A percentile compares a stretch with the other conserved stretches of the same genome.
Conservation (phyloP, 1,284 basidiomycete species). For the Ganoderma boninense region DNA sequence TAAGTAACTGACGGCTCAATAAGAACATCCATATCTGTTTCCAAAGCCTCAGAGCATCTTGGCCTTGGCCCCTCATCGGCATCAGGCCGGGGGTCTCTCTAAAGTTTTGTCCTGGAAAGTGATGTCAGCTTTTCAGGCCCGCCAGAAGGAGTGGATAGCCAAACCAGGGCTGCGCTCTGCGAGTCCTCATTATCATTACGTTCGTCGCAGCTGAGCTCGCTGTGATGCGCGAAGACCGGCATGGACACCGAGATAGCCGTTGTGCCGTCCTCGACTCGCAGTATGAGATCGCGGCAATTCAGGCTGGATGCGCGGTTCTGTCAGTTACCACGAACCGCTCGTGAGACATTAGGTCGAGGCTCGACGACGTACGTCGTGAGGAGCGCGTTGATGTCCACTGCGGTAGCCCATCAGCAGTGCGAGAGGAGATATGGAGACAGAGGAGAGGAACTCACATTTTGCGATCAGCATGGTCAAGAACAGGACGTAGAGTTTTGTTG, state of each 20-base stretch:
- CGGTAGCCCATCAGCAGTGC: background rate
- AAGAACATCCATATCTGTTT: background rate
- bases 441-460: background rate
- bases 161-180: background rate
- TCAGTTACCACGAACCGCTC: background rate
- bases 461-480: background rate
- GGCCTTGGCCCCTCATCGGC: background rate
- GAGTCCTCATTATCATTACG: background rate
- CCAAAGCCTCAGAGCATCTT: background rate
- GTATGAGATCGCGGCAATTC: background rate
- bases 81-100: background rate
- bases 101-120: background rate
- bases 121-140: background rate
- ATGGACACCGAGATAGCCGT: background rate
- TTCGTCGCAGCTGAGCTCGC: background rate
- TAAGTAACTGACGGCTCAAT: background rate
- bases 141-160: background rate
- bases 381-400: conserved; percentile 2
- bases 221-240: background rate
- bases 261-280: background rate
- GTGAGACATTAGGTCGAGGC: background rate
- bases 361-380: background rate
- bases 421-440: background rate
- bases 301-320: background rate
- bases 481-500: background rate